phyloP scores from a whole-genome alignment of 495 filamentous ascomycete genomes.

The Penicillium arizonense region DNA sequence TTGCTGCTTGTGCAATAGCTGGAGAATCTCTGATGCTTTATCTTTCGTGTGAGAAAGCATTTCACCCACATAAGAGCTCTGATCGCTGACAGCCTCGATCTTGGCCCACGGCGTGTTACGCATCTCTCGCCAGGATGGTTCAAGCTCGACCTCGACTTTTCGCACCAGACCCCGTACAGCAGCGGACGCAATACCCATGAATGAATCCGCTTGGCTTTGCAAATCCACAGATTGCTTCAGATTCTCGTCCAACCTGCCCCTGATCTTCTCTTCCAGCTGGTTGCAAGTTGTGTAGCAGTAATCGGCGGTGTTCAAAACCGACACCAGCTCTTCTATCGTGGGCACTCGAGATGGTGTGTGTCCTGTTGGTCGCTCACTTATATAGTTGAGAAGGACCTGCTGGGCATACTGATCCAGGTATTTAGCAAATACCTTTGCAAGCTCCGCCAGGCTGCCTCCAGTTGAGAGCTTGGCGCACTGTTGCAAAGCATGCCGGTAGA shows the following conservation, averaged over 20 bases:
- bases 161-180: slow-evolving; percentile 81
- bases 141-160: slow-evolving; percentile 76
- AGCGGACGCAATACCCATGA: slow-evolving; percentile 91
- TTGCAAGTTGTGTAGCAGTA: slow-evolving; percentile 94
- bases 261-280: slow-evolving; percentile 93
- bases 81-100: slow-evolving; percentile 92
- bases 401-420: slow-evolving; percentile 96
- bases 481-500: slow-evolving; percentile 85
- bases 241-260: slow-evolving; percentile 77
- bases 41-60: slow-evolving; percentile 69
- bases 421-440: slow-evolving; percentile 82
- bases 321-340: slow-evolving; percentile 71
- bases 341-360: slow-evolving; percentile 53
- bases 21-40: slow-evolving; percentile 69
- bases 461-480: slow-evolving; percentile 97
- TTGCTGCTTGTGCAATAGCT: slow-evolving; percentile 82
- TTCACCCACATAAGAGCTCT: slow-evolving; percentile 87
- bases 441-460: slow-evolving; percentile 77
- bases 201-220: slow-evolving; percentile 88
- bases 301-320: slow-evolving; percentile 93
- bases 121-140: slow-evolving; percentile 95
- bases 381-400: slow-evolving; percentile 79
- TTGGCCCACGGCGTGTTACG: slow-evolving; percentile 93
- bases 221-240: slow-evolving; percentile 76
- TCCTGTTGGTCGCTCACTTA: slow-evolving; percentile 57